A percentile compares a stretch with the other conserved stretches of the same genome.
Conservation (phyloP, 345 rosid species). For the Camelina hispida region DNA sequence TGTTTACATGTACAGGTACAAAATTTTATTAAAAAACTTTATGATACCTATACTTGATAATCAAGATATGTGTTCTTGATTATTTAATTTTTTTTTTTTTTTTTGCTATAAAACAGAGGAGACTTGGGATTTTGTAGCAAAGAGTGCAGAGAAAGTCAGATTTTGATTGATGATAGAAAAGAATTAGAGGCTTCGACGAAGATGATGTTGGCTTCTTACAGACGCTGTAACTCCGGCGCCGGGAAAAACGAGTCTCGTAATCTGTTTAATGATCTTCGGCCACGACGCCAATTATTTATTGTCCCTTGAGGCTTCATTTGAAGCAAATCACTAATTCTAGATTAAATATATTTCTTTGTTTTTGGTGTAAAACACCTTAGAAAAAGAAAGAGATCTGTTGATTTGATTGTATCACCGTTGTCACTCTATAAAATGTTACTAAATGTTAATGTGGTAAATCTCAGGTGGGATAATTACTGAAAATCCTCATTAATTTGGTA, state of each 20-base stretch:
- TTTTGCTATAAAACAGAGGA: conserved; percentile 54
- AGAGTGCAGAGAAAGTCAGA: conserved; percentile 74
- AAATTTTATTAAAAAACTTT: too few relatives aligned
- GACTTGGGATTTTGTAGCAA: conserved; percentile 80
- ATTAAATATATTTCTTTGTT: too few relatives aligned
- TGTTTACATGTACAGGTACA: conserved; percentile 88
- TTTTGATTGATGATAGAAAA: conserved; percentile 61
- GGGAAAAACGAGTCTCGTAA: conserved; percentile 42
- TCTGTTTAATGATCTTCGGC: conserved; percentile 52
- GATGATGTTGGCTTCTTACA: conserved; percentile 46
- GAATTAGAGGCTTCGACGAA: conserved; percentile 58
- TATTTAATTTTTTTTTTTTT: background rate
- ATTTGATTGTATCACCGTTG: background rate
- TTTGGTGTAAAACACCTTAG: background rate
- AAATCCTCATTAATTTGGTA: background rate
- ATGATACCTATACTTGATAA: background rate
- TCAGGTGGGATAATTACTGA: background rate
- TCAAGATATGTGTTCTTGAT: background rate
- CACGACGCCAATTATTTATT: conserved; percentile 40
- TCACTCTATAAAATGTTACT: background rate
- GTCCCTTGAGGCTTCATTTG: conserved; percentile 38
- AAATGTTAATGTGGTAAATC: background rate
- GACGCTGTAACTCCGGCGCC: conserved; percentile 47
- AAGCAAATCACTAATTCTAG: background rate
- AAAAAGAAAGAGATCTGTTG: background rate